Evolutionary conservation across 768 basidiomycete species (phyloP).

Genomic region (Naganishia vaughanmartiniae): DNA sequence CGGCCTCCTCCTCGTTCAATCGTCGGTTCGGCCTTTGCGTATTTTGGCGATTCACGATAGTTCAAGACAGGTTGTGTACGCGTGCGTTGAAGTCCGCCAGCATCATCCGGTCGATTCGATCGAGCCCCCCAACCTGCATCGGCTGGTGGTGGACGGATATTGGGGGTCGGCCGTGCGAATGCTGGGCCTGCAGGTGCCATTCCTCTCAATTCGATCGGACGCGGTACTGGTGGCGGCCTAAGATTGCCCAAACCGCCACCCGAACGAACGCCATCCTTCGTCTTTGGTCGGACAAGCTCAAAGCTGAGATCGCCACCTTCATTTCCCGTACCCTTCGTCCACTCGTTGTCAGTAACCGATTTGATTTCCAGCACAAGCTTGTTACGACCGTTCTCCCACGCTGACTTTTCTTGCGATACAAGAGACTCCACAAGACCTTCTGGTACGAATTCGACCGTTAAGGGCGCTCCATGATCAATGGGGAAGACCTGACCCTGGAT

Average conservation of each 20-base stretch:
- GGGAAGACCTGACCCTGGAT: conserved; percentile 35
- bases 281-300: conserved; percentile 18
- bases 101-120: neutral
- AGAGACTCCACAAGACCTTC: conserved; percentile 38
- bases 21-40: neutral
- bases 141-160: conserved; percentile 12
- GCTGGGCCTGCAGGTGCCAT: neutral
- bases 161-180: conserved; percentile 3
- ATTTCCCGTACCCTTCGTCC: conserved; percentile 10
- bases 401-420: conserved; percentile 46
- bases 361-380: conserved; percentile 44
- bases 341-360: conserved; percentile 10
- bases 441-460: conserved; percentile 48
- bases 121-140: conserved; percentile 9
- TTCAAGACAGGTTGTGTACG: neutral
- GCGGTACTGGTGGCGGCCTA: neutral
- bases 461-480: conserved; percentile 12
- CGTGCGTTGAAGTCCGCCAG: neutral
- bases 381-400: conserved; percentile 49
- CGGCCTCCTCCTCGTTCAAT: neutral
- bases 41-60: conserved; percentile 13
- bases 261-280: conserved; percentile 8
- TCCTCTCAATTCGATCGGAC: conserved; percentile 3
- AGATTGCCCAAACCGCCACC: conserved; percentile 16
- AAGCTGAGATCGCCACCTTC: neutral